Evolutionary conservation across 768 basidiomycete genomes (phyloP), one percentile per base, ranked within the genome.

Genomic region (Multifurca ochricompacta): DNA sequence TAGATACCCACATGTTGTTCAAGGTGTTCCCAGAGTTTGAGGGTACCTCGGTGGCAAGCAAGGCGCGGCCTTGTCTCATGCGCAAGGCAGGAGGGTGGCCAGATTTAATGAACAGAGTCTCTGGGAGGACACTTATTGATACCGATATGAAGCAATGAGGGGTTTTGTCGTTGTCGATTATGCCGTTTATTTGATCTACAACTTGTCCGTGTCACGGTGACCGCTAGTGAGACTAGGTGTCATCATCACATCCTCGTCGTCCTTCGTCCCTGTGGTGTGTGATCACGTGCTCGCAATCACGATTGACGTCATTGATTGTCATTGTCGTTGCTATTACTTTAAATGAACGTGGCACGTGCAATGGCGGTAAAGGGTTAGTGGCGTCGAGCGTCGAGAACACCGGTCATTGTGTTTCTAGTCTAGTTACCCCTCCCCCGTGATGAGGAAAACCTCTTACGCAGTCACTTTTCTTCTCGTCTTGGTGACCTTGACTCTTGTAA

Each of bases 361-460:
- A n/a, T n/a, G n/a, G n/a, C n/a, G n/a, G n/a, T n/a, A n/a, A n/a
- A n/a, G n/a, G n/a, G n/a, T n/a, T n/a, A n/a, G n/a, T n/a, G n/a
- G n/a, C n/a, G n/a, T n/a, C n/a, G n/a, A n/a, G n/a, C n/a, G n/a
- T 35, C 32, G 13, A 34, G 13, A 41, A 8, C 36, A 18, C 5
- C n/a, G 19, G 39, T 41, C 8, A 16, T 25, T 23, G 7, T 47
- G 34, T 13, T 21, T 28, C 18, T 18, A 48, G 37, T 28, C 18
- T 18, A 48, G 37, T 48, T 36, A 48, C 47, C 47, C 36, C 40
- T 36, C 19, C 11, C 35, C 44, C 46, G 64, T 49, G 27, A 85
- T 87, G 85, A 74, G 85, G 59, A 86, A 84, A 63, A 78, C 75
- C 0, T 87, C 83, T 1, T 88, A 88, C 59, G 77, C 76, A 25